Base-by-base conservation (phyloP, 495 filamentous ascomycete species). In the Aspergillus baeticus region DNA sequence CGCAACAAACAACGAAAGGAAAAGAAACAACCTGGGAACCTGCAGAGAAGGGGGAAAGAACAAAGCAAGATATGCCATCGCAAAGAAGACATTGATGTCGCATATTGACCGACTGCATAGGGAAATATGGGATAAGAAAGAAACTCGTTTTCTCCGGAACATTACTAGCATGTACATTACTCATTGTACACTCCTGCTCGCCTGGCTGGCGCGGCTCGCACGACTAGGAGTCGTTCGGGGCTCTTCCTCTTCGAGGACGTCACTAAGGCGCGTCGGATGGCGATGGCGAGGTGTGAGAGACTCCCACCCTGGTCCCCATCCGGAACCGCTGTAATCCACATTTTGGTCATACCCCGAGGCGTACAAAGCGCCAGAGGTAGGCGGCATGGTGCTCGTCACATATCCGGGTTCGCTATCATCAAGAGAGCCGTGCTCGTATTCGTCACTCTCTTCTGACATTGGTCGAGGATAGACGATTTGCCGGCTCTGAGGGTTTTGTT, bases 221-320 rank as follows among this genome's bases (percentile, higher is more conserved):
- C 80, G 77, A 58, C 79, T 81, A 6, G 78, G 77, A 59, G 76
- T 86, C 34, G 82, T 84, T 38, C 83, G 71, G 55, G 72, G 74
- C 61, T 84, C 81, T 57, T 84, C 81, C 54, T 83, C 80, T 47
- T 98, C 94, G 10, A 94, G 79, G 10, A 98, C 92, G 76, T 98
- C 94, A 66, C 94, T 97, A 54, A 98, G 74, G 50, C 94, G 78
- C 3, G 93, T 97, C 0, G 93, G 93, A 73, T 98, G 94, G 64
- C 96, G 92, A 73, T 97, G 94, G 45, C 92, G 79, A n/a, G 88
- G 84, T 51, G 91, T 81, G 44, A 79, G 55, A 8, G 78, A 68
- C 49, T 94, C 91, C 92, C 92, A 97, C 8, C 84, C 87, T 0
- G 79, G 69, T 2, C 77, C 85, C 73, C 87, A 94, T 11, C 84